phyloP scores from a whole-genome alignment of 106 monocot genomes.

The Vanilla planifolia region DNA sequence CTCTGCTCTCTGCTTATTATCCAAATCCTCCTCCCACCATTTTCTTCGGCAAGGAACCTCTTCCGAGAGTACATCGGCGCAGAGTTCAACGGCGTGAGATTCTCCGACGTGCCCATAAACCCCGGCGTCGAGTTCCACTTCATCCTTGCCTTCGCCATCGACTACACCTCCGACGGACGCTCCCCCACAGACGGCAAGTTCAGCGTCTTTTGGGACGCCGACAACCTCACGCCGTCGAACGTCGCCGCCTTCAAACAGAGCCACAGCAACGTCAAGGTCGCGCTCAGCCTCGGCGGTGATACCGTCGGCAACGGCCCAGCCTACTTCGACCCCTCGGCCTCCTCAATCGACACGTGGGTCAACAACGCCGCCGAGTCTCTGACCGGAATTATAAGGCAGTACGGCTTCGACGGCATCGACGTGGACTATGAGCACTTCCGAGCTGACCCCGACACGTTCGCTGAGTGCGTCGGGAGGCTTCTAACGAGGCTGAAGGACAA shows the following conservation, averaged over 20 bases:
- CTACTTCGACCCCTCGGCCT: slow-evolving; percentile 33
- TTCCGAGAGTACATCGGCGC: slow-evolving; percentile 49
- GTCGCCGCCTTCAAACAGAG: slow-evolving; percentile 11
- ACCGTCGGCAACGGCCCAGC: slow-evolving; percentile 9
- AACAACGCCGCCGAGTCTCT: slow-evolving; percentile 41
- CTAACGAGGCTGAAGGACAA: slow-evolving; percentile 17
- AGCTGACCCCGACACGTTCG: slow-evolving; percentile 12
- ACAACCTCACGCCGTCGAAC: slow-evolving; percentile 9
- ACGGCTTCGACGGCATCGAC: slow-evolving; percentile 50
- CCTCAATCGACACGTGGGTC: slow-evolving; percentile 42
- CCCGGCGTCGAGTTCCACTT: slow-evolving; percentile 20
- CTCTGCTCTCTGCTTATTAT: not conserved
- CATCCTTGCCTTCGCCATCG: slow-evolving; percentile 29
- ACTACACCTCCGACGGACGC: slow-evolving; percentile 4
- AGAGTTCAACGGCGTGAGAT: slow-evolving; percentile 21
- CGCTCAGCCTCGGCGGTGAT: slow-evolving; percentile 16
- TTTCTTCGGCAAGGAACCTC: not conserved
- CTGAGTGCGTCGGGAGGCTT: slow-evolving; percentile 17
- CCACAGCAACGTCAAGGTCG: slow-evolving; percentile 16
- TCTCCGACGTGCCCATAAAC: slow-evolving; percentile 48
- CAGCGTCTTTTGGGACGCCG: slow-evolving; percentile 25
- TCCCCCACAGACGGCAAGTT: slow-evolving; percentile 17
- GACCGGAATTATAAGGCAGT: slow-evolving; percentile 31
- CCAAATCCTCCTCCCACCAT: not conserved
- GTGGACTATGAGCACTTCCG: slow-evolving; percentile 54